phyloP scores from a whole-genome alignment of 1,284 basidiomycete species.

The Apiotrichum akiyoshidainum region DNA sequence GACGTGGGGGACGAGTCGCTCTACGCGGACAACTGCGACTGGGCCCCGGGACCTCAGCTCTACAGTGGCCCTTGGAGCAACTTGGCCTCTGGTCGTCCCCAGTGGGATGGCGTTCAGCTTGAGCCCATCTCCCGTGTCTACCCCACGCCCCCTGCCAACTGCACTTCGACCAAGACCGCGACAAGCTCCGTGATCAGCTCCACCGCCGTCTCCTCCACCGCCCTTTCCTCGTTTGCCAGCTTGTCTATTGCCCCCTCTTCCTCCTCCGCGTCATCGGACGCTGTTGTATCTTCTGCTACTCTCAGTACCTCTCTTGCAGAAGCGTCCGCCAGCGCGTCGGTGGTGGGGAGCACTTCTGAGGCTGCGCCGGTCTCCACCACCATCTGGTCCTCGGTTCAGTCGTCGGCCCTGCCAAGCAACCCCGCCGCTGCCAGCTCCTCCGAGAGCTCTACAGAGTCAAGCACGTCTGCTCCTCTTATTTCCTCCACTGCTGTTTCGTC shows the following conservation, averaged over 20 bases:
- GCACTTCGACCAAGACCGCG: background rate
- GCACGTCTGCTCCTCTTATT: too few relatives aligned
- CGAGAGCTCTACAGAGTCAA: too few relatives aligned
- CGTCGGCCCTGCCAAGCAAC: too few relatives aligned
- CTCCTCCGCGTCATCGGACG: background rate
- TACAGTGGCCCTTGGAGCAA: background rate
- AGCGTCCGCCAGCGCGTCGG: too few relatives aligned
- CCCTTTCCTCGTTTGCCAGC: conserved; percentile 7
- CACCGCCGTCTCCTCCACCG: too few relatives aligned
- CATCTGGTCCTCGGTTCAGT: too few relatives aligned
- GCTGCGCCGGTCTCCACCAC: too few relatives aligned
- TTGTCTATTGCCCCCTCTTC: background rate
- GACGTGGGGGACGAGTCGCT: background rate
- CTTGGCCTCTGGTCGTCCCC: background rate
- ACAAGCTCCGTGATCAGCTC: background rate
- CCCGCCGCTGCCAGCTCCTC: too few relatives aligned
- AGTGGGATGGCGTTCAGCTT: background rate
- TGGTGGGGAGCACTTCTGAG: too few relatives aligned
- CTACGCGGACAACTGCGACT: background rate
- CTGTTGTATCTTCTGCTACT: too few relatives aligned
- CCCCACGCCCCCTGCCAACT: background rate
- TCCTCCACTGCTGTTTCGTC: too few relatives aligned
- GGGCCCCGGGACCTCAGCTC: background rate
- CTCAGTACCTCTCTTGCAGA: too few relatives aligned
- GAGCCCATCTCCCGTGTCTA: background rate